Evolutionary conservation across 441 rosid genomes (phyloP).

Genomic region (Mallotus repandus): DNA sequence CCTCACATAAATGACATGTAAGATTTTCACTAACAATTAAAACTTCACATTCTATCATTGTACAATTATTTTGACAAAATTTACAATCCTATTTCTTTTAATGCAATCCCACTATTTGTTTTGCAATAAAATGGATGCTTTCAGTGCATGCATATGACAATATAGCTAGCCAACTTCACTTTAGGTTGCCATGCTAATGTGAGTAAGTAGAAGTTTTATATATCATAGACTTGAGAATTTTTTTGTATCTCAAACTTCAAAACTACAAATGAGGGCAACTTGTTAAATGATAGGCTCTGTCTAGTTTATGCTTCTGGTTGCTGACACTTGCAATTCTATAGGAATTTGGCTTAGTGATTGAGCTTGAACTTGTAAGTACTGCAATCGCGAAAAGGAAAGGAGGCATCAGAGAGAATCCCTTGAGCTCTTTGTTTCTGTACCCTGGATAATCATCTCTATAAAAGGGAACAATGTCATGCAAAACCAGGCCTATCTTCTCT

Average conservation of each 20-base stretch:
- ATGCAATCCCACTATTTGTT: background rate
- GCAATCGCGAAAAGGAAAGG: conserved; percentile 32
- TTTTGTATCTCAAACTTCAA: background rate
- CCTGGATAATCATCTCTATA: conserved; percentile 32
- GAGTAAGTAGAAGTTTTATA: background rate
- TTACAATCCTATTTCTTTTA: too few relatives aligned
- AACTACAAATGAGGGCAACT: background rate
- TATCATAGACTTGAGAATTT: too few relatives aligned
- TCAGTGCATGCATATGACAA: background rate
- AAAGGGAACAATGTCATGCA: conserved; percentile 29
- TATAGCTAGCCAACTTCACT: background rate
- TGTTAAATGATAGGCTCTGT: background rate
- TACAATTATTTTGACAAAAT: too few relatives aligned
- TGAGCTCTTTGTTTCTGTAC: conserved; percentile 38
- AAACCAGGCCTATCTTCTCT: conserved; percentile 32
- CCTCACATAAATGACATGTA: too few relatives aligned
- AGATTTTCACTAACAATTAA: too few relatives aligned
- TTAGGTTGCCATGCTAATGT: too few relatives aligned
- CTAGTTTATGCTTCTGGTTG: background rate
- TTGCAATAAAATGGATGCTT: background rate
- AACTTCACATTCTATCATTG: too few relatives aligned
- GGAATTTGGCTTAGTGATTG: background rate
- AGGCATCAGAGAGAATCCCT: conserved; percentile 20
- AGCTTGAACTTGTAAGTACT: conserved; percentile 37
- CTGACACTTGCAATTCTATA: background rate